These are phyloP conservation scores for Moniliella sp. DNA, from an alignment of 1,284 basidiomycete genomes.

Conservation along the genomic window DNA sequence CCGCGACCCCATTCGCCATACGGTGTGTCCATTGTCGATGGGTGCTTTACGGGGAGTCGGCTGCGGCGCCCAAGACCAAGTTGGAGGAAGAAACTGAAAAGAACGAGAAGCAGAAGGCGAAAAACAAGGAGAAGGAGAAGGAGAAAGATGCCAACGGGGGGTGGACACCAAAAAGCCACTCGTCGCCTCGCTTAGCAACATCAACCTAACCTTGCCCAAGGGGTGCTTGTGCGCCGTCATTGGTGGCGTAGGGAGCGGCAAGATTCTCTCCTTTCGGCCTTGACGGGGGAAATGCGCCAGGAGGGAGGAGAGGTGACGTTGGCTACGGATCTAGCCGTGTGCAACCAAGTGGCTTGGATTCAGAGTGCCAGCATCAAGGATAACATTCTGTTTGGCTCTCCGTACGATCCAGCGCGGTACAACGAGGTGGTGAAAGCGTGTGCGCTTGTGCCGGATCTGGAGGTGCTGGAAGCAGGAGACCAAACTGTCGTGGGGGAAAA, in stretches of 20 bases:
- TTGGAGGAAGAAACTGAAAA: not conserved
- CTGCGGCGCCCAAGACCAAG: not conserved
- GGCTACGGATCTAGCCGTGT: constrained; percentile 26
- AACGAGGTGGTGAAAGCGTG: constrained; percentile 53
- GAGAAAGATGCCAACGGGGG: not conserved
- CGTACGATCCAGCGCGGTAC: constrained; percentile 56
- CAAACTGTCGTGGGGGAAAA: constrained; percentile 77
- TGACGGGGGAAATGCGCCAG: constrained; percentile 6
- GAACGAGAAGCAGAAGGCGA: not conserved
- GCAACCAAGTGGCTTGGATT: constrained; percentile 3
- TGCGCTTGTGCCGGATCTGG: constrained; percentile 56
- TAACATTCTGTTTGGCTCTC: constrained; percentile 63
- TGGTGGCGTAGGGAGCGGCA: constrained; percentile 51
- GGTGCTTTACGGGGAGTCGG: constrained; percentile 46
- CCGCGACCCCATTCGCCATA: constrained; percentile 27
- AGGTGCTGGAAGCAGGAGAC: constrained; percentile 54
- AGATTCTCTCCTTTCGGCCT: constrained; percentile 30
- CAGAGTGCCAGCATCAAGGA: constrained; percentile 45
- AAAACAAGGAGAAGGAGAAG: too few species aligned
- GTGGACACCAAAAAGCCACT: not conserved
- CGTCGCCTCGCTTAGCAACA: constrained; percentile 45
- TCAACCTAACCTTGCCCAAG: constrained; percentile 47
- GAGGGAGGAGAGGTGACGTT: constrained; percentile 3
- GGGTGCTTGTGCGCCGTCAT: constrained; percentile 60
- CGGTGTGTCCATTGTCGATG: constrained; percentile 39